Base-by-base conservation (phyloP, 805 yeast species). In the Saturnispora zaruensis region DNA sequence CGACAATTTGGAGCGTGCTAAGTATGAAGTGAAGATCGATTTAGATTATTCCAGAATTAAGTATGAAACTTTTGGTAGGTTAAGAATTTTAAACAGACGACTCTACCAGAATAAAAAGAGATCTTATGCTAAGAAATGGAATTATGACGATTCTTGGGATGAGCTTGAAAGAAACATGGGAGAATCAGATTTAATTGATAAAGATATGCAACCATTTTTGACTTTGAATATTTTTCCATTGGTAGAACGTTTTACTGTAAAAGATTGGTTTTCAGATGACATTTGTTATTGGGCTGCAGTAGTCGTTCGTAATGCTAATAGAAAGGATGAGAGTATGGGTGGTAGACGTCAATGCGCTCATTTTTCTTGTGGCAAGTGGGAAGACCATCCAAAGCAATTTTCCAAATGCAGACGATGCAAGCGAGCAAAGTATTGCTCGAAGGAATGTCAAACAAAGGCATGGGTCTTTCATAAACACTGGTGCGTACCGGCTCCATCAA, bases 221-320 rank as follows among this genome's bases (percentile, higher is more conserved):
- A 66, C 68, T 48, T 67, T 82, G 26, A 88, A 91, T 63, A 68
- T 91, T 25, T 91, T 93, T 68, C 96, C 96, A 8, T 68, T 91
- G 56, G 97, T 91, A 36, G 99, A 91, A 65, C 82, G 86, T 64
- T 91, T 87, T 63, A 91, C 98, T 0, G 77, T 79, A 18, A 74
- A 75, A 49, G 72, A 76, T 48, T 68, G 73, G 44, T 78, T 84
- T 56, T 79, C 87, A 3, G 78, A 82, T 41, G 96, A 90, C 57
- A 80, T 89, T 73, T 83, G 85, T 57, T 89, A 90, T 66, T 91
- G 99, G 99, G 87, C 97, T 2, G 93, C 96, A 3, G 96, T 91
- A n/a, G 88, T 90, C 37, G 93, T 93, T 90, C 75, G 98, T 49
- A 93, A 93, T 65, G 89, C 96, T 1, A 91, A 96, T 63, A 77